These are phyloP conservation scores for Aspergillus aculeatinus DNA, from an alignment of 2,329 filamentous ascomycete species.

Conservation along the genomic window DNA sequence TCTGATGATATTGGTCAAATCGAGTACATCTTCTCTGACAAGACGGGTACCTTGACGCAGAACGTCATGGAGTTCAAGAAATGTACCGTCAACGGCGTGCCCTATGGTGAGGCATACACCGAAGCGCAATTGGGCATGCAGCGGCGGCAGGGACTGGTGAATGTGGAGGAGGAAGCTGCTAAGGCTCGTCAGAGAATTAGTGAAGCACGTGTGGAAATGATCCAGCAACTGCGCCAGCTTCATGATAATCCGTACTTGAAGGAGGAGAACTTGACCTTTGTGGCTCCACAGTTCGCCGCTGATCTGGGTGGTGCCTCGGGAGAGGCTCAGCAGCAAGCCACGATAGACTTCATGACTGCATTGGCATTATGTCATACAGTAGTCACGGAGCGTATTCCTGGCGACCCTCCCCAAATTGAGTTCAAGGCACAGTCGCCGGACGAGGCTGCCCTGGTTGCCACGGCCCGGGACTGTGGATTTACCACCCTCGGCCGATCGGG, in stretches of 20 bases:
- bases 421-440: conserved; percentile 6
- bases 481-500: conserved; percentile 1
- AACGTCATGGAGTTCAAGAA: conserved; percentile 99
- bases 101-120: conserved; percentile 6
- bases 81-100: conserved; percentile 43
- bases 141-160: conserved; percentile 1
- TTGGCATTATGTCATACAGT: conserved; percentile 6
- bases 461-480: conserved; percentile 5
- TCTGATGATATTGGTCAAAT: conserved; percentile 66
- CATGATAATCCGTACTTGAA: conserved; percentile 6
- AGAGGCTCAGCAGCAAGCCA: conserved; percentile 1
- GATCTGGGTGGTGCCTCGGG: conserved; percentile 3
- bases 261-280: conserved; percentile 5
- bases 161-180: conserved; percentile 7
- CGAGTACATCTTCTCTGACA: conserved; percentile 96
- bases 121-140: conserved; percentile 6
- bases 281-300: conserved; percentile 1
- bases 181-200: conserved; percentile 6
- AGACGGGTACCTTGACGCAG: conserved; percentile 83
- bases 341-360: background rate
- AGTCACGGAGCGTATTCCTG: conserved; percentile 3
- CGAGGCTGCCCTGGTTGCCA: conserved; percentile 5
- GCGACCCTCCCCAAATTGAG: conserved; percentile 7
- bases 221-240: conserved; percentile 3
- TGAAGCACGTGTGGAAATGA: conserved; percentile 3